Evolutionary conservation across 495 filamentous ascomycete genomes (phyloP).

Genomic region (Aspergillus carlsbadensis): DNA sequence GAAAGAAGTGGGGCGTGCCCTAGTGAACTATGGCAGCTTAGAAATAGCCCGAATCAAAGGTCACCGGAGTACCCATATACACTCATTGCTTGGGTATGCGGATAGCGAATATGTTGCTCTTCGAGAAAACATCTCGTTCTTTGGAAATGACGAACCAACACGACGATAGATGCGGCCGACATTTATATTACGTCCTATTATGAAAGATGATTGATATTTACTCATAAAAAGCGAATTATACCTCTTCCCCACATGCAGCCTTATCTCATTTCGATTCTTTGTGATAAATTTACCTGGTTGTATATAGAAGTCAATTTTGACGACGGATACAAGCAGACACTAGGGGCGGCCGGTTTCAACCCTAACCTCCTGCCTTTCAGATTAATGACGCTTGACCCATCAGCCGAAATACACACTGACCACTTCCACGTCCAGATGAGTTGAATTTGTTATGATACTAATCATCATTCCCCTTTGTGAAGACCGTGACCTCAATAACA

Average conservation of each 20-base stretch:
- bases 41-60: constrained; percentile 87
- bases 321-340: neutral
- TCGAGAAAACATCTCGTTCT: constrained; percentile 83
- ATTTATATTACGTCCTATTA: neutral
- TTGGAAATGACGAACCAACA: constrained; percentile 36
- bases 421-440: too few species aligned
- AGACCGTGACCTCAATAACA: too few species aligned
- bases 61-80: constrained; percentile 76
- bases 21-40: constrained; percentile 86
- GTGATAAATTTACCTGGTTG: neutral
- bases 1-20: constrained; percentile 82
- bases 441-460: too few species aligned
- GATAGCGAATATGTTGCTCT: constrained; percentile 94
- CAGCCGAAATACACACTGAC: neutral
- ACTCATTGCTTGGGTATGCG: constrained; percentile 77
- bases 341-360: neutral
- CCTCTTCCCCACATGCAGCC: neutral
- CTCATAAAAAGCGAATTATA: constrained; percentile 9
- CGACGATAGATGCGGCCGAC: neutral
- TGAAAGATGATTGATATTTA: constrained; percentile 1
- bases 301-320: constrained; percentile 6
- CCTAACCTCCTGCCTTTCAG: too few species aligned
- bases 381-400: too few species aligned
- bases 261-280: neutral
- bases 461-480: too few species aligned